Evolutionary conservation across 192 early-diverging fungal species (phyloP).

Genomic region (Gamsiella multidivaricata): DNA sequence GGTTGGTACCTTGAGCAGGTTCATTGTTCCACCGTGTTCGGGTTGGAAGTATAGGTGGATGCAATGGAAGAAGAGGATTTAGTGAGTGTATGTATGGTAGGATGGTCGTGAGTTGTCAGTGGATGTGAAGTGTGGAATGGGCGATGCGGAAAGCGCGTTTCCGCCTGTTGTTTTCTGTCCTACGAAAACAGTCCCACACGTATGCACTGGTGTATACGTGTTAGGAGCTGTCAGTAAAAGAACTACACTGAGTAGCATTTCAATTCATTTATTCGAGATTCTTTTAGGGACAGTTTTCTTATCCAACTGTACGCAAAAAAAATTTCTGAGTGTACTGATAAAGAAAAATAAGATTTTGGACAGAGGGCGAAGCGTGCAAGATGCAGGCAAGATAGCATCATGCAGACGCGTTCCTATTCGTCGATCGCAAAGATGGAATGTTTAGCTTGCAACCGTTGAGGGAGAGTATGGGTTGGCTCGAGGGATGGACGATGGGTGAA

Average conservation of each 20-base stretch:
- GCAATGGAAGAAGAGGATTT: background rate
- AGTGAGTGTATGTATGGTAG: no score
- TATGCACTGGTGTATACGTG: no score
- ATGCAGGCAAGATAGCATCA: background rate
- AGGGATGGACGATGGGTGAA: no score
- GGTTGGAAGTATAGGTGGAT: background rate
- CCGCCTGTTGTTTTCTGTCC: background rate
- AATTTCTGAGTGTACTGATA: background rate
- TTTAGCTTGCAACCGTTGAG: no score
- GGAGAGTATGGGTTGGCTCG: no score
- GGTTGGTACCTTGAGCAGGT: background rate
- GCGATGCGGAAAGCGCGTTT: background rate
- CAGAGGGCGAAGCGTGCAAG: conserved; percentile 3
- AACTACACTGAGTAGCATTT: no score
- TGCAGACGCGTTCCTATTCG: background rate
- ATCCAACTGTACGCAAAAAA: background rate
- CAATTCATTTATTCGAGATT: no score
- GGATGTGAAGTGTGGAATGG: background rate
- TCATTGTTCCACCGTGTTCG: background rate
- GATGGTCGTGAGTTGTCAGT: no score
- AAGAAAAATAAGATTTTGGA: background rate
- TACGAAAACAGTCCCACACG: background rate
- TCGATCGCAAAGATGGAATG: background rate
- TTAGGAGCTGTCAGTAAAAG: no score
- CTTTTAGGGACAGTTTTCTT: background rate